phyloP scores from a whole-genome alignment of 495 filamentous ascomycete genomes.

The Aeminium ludgeri region DNA sequence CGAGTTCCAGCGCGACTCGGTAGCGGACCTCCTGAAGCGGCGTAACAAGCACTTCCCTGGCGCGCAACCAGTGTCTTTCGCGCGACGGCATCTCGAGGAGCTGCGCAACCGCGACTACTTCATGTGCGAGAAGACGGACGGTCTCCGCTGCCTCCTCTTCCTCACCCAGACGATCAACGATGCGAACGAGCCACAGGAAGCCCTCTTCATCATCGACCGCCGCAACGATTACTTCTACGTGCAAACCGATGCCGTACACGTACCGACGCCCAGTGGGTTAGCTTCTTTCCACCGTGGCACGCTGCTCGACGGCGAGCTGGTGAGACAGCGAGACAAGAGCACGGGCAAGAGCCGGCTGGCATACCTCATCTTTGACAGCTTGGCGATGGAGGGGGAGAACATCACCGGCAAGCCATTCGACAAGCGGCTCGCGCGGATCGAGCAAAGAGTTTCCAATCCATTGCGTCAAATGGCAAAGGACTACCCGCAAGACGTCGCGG shows the following conservation, averaged over 20 bases:
- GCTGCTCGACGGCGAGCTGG: constrained; percentile 82
- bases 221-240: constrained; percentile 90
- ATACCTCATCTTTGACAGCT: constrained; percentile 84
- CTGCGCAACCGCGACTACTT: constrained; percentile 76
- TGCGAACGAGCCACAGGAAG: constrained; percentile 29
- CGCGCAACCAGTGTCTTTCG: constrained; percentile 87
- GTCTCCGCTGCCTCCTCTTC: constrained; percentile 86
- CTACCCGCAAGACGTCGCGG: constrained; percentile 50
- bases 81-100: constrained; percentile 57
- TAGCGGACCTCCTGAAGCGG: constrained; percentile 58
- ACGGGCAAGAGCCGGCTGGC: constrained; percentile 45
- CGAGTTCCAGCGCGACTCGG: constrained; percentile 37
- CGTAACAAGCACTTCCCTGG: constrained; percentile 59
- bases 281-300: constrained; percentile 57
- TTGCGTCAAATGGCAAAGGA: constrained; percentile 49
- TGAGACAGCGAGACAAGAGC: constrained; percentile 53
- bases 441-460: constrained; percentile 59
- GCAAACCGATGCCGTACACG: constrained; percentile 45
- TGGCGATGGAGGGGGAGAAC: constrained; percentile 60
- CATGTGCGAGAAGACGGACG: constrained; percentile 96
- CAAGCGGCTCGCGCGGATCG: constrained; percentile 76
- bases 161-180: constrained; percentile 39
- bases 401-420: constrained; percentile 66
- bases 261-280: constrained; percentile 35
- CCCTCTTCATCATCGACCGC: constrained; percentile 81